phyloP scores from a whole-genome alignment of 495 filamentous ascomycete genomes.

The Xylaria grammica region DNA sequence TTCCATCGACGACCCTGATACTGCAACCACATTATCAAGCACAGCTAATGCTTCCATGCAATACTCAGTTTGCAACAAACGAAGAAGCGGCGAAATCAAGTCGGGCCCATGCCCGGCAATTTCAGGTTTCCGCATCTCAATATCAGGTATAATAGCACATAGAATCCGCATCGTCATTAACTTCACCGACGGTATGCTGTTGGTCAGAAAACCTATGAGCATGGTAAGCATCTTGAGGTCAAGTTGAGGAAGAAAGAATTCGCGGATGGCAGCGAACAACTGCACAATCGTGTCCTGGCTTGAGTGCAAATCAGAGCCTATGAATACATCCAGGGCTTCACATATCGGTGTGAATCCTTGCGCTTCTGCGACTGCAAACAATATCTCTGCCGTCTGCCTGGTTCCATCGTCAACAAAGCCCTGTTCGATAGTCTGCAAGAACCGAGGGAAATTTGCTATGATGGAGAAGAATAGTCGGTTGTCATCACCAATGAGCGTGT shows the following conservation, averaged over 20 bases:
- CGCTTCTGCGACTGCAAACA: slow-evolving; percentile 73
- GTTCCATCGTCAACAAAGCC: slow-evolving; percentile 58
- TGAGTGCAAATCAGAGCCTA: slow-evolving; percentile 68
- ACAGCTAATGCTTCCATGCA: slow-evolving; percentile 90
- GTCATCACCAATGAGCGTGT: slow-evolving; percentile 79
- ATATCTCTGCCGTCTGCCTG: slow-evolving; percentile 65
- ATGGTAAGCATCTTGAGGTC: slow-evolving; percentile 87
- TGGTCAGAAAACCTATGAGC: slow-evolving; percentile 89
- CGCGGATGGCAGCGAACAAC: slow-evolving; percentile 74
- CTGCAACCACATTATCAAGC: slow-evolving; percentile 90
- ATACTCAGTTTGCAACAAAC: slow-evolving; percentile 89
- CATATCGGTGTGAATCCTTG: slow-evolving; percentile 65
- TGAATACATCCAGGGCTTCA: slow-evolving; percentile 69
- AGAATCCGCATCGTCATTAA: slow-evolving; percentile 89
- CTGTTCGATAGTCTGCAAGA: slow-evolving; percentile 79
- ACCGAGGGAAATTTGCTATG: slow-evolving; percentile 87
- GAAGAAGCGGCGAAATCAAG: slow-evolving; percentile 89
- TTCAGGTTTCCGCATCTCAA: slow-evolving; percentile 91
- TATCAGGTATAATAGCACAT: slow-evolving; percentile 81
- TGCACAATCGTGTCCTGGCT: slow-evolving; percentile 79
- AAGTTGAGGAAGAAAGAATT: slow-evolving; percentile 79
- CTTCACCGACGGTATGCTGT: slow-evolving; percentile 86
- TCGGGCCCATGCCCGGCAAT: slow-evolving; percentile 92
- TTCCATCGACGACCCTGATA: slow-evolving; percentile 91
- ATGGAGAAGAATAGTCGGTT: slow-evolving; percentile 82